A percentile compares a stretch with the other conserved stretches of the same genome.
Evolutionary conservation across 495 filamentous ascomycete genomes (phyloP).

Genomic region (Aspergillus olivimuriae): DNA sequence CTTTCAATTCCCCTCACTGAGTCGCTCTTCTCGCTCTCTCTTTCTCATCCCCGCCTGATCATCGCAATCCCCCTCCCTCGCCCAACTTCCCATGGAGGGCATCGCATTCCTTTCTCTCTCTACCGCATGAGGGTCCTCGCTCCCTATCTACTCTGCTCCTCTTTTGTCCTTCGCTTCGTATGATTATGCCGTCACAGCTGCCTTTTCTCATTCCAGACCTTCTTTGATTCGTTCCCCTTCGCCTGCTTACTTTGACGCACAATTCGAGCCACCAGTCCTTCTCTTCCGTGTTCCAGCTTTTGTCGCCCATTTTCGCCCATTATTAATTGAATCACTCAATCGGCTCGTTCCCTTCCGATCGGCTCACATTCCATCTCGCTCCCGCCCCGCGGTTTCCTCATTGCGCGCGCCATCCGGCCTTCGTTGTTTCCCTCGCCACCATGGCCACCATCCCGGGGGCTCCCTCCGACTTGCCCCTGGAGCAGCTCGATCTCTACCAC

Average conservation of each 20-base stretch:
- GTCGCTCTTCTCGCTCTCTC: slow-evolving; percentile 3
- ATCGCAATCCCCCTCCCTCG: slow-evolving; percentile 2
- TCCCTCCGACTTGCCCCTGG: slow-evolving; percentile 56
- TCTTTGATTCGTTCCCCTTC: too few relatives aligned
- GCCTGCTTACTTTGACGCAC: too few relatives aligned
- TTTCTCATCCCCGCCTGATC: slow-evolving; percentile 13
- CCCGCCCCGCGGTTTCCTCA: too few relatives aligned
- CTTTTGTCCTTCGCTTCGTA: slow-evolving; percentile 3
- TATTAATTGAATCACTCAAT: too few relatives aligned
- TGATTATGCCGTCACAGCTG: slow-evolving; percentile 13
- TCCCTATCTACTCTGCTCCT: slow-evolving; percentile 8
- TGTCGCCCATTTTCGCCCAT: too few relatives aligned
- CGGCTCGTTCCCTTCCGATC: too few relatives aligned
- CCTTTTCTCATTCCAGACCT: slow-evolving; percentile 4
- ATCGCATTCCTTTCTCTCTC: slow-evolving; percentile 11
- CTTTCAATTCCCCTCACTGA: background rate
- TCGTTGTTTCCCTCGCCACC: slow-evolving; percentile 15
- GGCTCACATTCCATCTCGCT: slow-evolving; percentile 3
- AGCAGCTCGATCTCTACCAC: slow-evolving; percentile 74
- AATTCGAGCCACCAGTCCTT: too few relatives aligned
- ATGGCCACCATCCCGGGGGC: slow-evolving; percentile 31
- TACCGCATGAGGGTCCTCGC: slow-evolving; percentile 11
- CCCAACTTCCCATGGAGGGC: slow-evolving; percentile 17
- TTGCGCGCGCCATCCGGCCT: too few relatives aligned
- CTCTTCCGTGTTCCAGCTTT: too few relatives aligned